A percentile compares a stretch with the other conserved stretches of the same genome.
These are phyloP conservation scores for Candida krabiensis DNA, from an alignment of 805 yeast species.

Conservation along the genomic window DNA sequence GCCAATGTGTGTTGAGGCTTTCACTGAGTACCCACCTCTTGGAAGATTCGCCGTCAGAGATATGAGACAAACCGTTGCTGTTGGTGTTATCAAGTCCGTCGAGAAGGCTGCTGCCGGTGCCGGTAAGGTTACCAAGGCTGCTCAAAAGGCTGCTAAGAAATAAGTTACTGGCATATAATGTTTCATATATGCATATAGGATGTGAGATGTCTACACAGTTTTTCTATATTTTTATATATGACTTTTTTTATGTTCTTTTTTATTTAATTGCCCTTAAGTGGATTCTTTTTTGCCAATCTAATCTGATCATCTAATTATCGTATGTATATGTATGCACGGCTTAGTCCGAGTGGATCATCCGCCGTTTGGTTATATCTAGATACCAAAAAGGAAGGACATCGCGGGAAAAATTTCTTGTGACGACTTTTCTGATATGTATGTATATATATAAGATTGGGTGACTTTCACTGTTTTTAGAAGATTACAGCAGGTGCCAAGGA, in stretches of 20 bases:
- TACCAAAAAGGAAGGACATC: no score
- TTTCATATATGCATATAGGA: background rate
- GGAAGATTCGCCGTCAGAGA: slow-evolving; percentile 99
- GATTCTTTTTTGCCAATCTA: slow-evolving; percentile 3
- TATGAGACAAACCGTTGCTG: slow-evolving; percentile 99
- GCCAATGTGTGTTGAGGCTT: slow-evolving; percentile 95
- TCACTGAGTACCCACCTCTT: slow-evolving; percentile 93
- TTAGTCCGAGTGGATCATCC: no score
- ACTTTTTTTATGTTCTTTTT: slow-evolving; percentile 6
- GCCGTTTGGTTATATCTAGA: no score
- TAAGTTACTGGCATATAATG: slow-evolving; percentile 35
- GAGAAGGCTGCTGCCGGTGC: slow-evolving; percentile 79
- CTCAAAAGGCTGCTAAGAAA: slow-evolving; percentile 78
- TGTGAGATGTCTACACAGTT: slow-evolving; percentile 5
- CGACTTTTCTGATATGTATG: no score
- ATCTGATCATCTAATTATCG: no score
- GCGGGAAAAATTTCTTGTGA: no score
- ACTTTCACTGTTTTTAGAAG: no score
- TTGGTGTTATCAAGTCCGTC: slow-evolving; percentile 97
- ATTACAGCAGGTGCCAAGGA: no score
- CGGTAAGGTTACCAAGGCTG: slow-evolving; percentile 97
- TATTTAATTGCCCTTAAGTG: slow-evolving; percentile 1
- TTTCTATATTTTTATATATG: slow-evolving; percentile 3
- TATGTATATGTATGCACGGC: no score
- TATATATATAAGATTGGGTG: no score